Evolutionary conservation across 495 filamentous ascomycete species (phyloP).

Genomic region (Melanomma pulvis-pyrius): DNA sequence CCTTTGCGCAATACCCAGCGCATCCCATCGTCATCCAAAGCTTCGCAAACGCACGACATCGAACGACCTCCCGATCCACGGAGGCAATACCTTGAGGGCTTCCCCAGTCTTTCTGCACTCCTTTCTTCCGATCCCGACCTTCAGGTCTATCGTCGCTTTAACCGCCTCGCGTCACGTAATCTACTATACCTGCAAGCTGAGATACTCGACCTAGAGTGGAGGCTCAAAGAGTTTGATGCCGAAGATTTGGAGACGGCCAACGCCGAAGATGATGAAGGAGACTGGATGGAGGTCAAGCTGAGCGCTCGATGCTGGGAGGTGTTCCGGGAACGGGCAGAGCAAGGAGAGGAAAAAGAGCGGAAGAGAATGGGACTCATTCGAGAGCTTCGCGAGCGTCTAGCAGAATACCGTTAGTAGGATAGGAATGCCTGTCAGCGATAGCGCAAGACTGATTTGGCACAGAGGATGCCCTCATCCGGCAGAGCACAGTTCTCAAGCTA

Average conservation of each 20-base stretch:
- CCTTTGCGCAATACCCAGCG: too few species aligned
- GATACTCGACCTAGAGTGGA: conserved; percentile 1
- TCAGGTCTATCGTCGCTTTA: conserved; percentile 17
- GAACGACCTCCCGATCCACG: too few species aligned
- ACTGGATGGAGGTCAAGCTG: background rate
- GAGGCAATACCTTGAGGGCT: conserved; percentile 23
- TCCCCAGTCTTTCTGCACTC: conserved; percentile 15
- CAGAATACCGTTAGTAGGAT: conserved; percentile 26
- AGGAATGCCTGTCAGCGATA: background rate
- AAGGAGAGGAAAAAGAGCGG: background rate
- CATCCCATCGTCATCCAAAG: too few species aligned
- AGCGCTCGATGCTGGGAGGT: conserved; percentile 8
- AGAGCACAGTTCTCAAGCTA: conserved; percentile 3
- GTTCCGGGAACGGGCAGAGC: conserved; percentile 4
- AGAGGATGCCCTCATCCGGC: conserved; percentile 17
- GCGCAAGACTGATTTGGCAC: background rate
- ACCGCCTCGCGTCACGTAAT: conserved; percentile 15
- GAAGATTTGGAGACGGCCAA: too few species aligned
- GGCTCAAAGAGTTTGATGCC: conserved; percentile 2
- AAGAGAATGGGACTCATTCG: background rate
- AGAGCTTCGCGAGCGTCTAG: background rate
- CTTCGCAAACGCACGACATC: too few species aligned
- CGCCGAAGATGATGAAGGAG: background rate
- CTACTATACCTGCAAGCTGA: conserved; percentile 24
- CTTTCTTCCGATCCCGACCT: conserved; percentile 25